Percentiles rank a stretch among this genome's conserved stretches.
phyloP scores from a whole-genome alignment of 495 filamentous ascomycete genomes.

The Tuber indicum region DNA sequence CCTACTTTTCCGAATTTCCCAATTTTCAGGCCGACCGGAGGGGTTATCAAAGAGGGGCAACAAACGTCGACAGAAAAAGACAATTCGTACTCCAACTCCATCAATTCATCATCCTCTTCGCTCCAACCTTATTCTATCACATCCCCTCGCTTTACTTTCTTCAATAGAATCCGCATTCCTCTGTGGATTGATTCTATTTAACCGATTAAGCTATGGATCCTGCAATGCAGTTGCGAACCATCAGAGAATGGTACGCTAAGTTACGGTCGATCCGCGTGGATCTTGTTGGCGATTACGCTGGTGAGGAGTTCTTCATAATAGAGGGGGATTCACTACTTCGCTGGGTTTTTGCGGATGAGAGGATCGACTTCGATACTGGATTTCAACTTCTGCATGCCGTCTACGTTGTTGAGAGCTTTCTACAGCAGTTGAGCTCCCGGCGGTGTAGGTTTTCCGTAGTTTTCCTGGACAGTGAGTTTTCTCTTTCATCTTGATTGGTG shows the following conservation, averaged over 20 bases:
- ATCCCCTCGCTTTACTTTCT: background rate
- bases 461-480: constrained; percentile 51
- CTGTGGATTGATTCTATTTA: background rate
- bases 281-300: constrained; percentile 66
- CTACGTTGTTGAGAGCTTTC: constrained; percentile 60
- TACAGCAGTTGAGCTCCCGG: constrained; percentile 52
- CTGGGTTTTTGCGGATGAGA: constrained; percentile 52
- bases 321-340: constrained; percentile 66
- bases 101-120: background rate
- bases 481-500: constrained; percentile 6
- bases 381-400: constrained; percentile 68
- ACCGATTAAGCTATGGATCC: background rate
- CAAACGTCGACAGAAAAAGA: background rate
- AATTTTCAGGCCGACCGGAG: constrained; percentile 4
- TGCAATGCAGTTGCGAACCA: constrained; percentile 16
- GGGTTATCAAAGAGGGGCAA: constrained; percentile 3
- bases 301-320: constrained; percentile 63
- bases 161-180: background rate
- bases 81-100: background rate
- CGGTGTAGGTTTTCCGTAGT: constrained; percentile 64
- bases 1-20: background rate
- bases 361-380: constrained; percentile 58
- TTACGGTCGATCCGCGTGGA: constrained; percentile 45
- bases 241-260: constrained; percentile 21
- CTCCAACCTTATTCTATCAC: background rate